Evolutionary conservation across 2,329 filamentous ascomycete species (phyloP).

Genomic region (Tolypocladium inflatum): DNA sequence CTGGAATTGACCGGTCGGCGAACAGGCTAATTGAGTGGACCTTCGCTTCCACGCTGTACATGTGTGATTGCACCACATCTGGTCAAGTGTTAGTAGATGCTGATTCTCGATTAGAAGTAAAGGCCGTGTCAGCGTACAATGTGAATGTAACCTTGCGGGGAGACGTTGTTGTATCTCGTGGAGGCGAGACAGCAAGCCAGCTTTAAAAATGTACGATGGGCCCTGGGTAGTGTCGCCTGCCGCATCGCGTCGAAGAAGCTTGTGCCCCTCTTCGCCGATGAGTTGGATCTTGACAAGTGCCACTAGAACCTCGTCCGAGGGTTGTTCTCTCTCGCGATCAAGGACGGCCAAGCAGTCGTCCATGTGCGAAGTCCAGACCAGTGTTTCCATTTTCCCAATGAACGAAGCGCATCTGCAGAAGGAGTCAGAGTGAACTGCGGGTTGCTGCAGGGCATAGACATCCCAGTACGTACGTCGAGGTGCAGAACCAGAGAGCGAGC

Average conservation of each 20-base stretch:
- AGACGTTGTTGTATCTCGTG: conserved; percentile 15
- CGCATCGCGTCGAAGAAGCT: conserved; percentile 18
- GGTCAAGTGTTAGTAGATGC: background rate
- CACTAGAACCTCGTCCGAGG: conserved; percentile 38
- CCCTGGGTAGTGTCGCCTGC: conserved; percentile 14
- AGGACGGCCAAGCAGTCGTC: conserved; percentile 45
- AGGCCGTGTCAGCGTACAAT: conserved; percentile 13
- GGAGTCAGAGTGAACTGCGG: background rate
- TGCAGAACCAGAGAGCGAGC: conserved; percentile 34
- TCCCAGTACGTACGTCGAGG: conserved; percentile 20
- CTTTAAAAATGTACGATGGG: conserved; percentile 23
- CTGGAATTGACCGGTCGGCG: conserved; percentile 17
- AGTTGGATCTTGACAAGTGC: conserved; percentile 26
- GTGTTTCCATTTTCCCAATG: conserved; percentile 36
- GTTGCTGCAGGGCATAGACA: background rate
- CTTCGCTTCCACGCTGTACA: conserved; percentile 19
- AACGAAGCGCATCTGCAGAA: conserved; percentile 23
- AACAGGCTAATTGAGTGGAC: conserved; percentile 24
- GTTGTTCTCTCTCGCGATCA: conserved; percentile 31
- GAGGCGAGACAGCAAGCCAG: conserved; percentile 17
- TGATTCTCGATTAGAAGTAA: no score
- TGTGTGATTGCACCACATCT: conserved; percentile 21
- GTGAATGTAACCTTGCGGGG: conserved; percentile 12
- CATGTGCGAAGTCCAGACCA: conserved; percentile 50
- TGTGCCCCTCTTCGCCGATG: conserved; percentile 27